phyloP scores from a whole-genome alignment of 495 filamentous ascomycete genomes.

The Penicillium pancosmium region DNA sequence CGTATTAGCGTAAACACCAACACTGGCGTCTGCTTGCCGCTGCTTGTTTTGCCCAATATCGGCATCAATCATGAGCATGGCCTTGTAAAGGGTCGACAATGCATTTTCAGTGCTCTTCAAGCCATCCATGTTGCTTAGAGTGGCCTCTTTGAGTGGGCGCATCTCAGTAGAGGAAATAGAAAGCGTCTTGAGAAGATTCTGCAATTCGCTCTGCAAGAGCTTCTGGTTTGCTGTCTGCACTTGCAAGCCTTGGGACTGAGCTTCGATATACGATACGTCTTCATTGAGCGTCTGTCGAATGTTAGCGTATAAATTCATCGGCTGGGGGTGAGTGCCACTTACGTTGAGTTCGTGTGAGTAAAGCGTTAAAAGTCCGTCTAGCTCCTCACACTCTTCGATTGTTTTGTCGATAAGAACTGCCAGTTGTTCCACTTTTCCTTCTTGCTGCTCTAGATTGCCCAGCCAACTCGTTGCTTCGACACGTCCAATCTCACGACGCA shows the following conservation, averaged over 20 bases:
- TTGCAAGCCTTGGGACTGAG: slow-evolving; percentile 93
- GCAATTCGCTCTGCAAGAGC: slow-evolving; percentile 83
- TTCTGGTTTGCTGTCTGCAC: slow-evolving; percentile 98
- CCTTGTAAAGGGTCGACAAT: slow-evolving; percentile 83
- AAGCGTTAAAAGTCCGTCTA: slow-evolving; percentile 88
- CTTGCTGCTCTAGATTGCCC: slow-evolving; percentile 82
- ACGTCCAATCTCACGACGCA: slow-evolving; percentile 84
- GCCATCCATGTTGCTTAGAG: slow-evolving; percentile 69
- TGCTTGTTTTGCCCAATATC: slow-evolving; percentile 60
- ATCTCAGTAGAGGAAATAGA: slow-evolving; percentile 79
- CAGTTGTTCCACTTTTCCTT: slow-evolving; percentile 82
- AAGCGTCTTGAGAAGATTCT: slow-evolving; percentile 78
- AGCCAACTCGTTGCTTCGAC: slow-evolving; percentile 94
- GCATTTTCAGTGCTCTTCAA: slow-evolving; percentile 75
- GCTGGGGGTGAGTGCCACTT: slow-evolving; percentile 18
- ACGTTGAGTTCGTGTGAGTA: slow-evolving; percentile 94
- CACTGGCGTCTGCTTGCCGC: slow-evolving; percentile 50
- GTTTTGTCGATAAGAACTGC: slow-evolving; percentile 83
- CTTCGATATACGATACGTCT: slow-evolving; percentile 95
- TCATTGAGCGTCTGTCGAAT: slow-evolving; percentile 82
- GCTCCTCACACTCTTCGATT: slow-evolving; percentile 90
- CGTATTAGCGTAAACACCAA: slow-evolving; percentile 67
- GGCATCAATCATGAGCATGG: slow-evolving; percentile 93
- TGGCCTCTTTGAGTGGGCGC: slow-evolving; percentile 69
- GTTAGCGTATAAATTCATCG: slow-evolving; percentile 16